These are phyloP conservation scores for Naganishia friedmannii DNA, from an alignment of 768 basidiomycete species.

Conservation along the genomic window DNA sequence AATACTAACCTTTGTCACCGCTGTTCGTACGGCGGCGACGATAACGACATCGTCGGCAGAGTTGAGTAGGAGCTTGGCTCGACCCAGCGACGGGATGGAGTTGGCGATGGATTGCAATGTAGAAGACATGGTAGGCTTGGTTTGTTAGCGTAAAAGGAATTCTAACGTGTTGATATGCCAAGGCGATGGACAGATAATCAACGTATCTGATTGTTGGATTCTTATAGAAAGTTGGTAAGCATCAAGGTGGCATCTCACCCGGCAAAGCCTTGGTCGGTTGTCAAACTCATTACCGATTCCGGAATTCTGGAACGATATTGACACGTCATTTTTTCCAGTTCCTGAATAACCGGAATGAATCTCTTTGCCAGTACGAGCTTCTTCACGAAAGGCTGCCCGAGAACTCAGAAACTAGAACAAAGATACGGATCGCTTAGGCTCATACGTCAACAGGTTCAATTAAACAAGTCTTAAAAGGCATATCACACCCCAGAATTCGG, in stretches of 20 bases:
- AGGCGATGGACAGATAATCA: not conserved
- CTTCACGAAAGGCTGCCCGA: no score
- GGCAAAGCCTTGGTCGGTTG: not conserved
- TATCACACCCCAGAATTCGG: not conserved
- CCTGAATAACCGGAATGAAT: no score
- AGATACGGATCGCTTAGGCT: no score
- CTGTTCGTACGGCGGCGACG: conserved; percentile 80
- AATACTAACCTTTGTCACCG: conserved; percentile 75
- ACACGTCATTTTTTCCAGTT: not conserved
- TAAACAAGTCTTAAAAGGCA: not conserved
- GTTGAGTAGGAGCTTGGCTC: conserved; percentile 64
- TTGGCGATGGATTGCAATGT: conserved; percentile 45
- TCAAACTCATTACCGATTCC: not conserved
- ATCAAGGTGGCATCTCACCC: not conserved
- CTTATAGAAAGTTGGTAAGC: conserved; percentile 5
- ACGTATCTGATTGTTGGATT: not conserved
- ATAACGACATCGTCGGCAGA: conserved; percentile 85
- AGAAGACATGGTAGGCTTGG: conserved; percentile 41
- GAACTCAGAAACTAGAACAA: no score
- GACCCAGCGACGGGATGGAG: conserved; percentile 48
- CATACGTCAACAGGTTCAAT: no score
- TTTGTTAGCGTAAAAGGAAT: not conserved
- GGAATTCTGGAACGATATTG: not conserved
- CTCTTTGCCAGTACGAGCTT: no score
- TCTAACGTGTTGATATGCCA: not conserved